Base-by-base conservation (phyloP, 805 yeast genomes). In the Metschnikowia orientalis region DNA sequence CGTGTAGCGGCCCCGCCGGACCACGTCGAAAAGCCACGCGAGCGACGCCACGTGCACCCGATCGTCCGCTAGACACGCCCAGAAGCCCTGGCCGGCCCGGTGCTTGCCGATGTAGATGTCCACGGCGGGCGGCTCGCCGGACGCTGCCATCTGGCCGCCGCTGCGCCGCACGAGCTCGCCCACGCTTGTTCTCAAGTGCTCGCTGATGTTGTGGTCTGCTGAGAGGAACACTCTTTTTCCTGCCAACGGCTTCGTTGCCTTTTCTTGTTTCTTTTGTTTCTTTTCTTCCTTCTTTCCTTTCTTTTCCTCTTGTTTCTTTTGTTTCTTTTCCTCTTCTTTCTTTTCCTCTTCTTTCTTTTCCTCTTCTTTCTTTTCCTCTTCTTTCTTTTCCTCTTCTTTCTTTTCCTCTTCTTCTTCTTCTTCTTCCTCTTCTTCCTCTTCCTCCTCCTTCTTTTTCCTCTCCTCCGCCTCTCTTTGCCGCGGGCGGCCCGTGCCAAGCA, bases 11-110 rank as follows among this genome's bases (percentile, higher is more conserved):
- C 69, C 60, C 35, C 72, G 67, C 18, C 75, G 67, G 33, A 82
- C 55, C 70, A 85, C 70, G 59, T 77, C 71, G 48, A 77, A 82
- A 1, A 90, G 53, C 96, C 97, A 89, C 23, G 70, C 67, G 11
- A 85, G 48, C 46, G 79, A 85, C 0, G 90, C 95, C 5, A 63
- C 59, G 6, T 36, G 41, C 4, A 79, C 72, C 6, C 61, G 51
- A 18, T 69, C 32, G 1, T 62, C 54, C 6, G 56, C 50, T 18
- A 56, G 50, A 26, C 67, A 56, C 1, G 86, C 78, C 8, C 48
- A 35, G 49, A 75, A 85, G 13, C 72, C 74, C 2, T 59, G 61
- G 0, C 90, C 90, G 2, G 61, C 61, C 9, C 89, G 57, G 49
- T 68, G 77, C 41, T 69, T 69, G 1, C 95, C 89, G 11, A 87